Percentiles rank a stretch among this genome's conserved stretches.
These are phyloP conservation scores for Candida verbasci DNA, from an alignment of 805 yeast genomes.

Conservation along the genomic window DNA sequence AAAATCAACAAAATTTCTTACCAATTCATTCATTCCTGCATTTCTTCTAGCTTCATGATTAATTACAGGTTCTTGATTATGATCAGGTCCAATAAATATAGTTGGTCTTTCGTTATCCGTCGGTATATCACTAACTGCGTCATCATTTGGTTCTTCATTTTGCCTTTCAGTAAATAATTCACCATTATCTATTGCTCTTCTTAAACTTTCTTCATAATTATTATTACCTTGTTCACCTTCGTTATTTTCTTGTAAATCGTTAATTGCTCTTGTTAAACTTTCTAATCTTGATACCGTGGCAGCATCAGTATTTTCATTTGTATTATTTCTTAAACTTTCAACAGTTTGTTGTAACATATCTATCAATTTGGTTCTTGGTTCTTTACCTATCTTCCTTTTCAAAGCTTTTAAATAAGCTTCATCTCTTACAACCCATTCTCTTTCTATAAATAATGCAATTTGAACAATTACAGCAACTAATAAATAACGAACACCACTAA, in stretches of 20 bases:
- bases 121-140: slow-evolving; percentile 10
- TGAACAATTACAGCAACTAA: slow-evolving; percentile 36
- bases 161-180: slow-evolving; percentile 3
- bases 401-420: slow-evolving; percentile 62
- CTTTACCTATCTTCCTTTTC: slow-evolving; percentile 55
- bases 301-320: slow-evolving; percentile 19
- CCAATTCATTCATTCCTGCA: too few relatives aligned
- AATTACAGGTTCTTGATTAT: too few relatives aligned
- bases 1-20: too few relatives aligned
- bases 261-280: slow-evolving; percentile 23
- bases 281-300: slow-evolving; percentile 21
- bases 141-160: background rate
- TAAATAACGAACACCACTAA: slow-evolving; percentile 37
- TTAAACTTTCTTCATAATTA: slow-evolving; percentile 14
- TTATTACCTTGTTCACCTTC: slow-evolving; percentile 4
- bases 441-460: slow-evolving; percentile 50
- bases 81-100: background rate
- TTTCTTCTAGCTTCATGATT: too few relatives aligned
- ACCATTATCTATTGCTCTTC: slow-evolving; percentile 15
- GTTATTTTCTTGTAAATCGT: slow-evolving; percentile 17
- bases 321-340: slow-evolving; percentile 19
- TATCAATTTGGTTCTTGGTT: slow-evolving; percentile 38
- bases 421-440: slow-evolving; percentile 70
- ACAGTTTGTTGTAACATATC: slow-evolving; percentile 32
- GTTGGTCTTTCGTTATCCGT: slow-evolving; percentile 5